phyloP scores from a whole-genome alignment of 768 basidiomycete genomes.

The Filobasidium floriforme region DNA sequence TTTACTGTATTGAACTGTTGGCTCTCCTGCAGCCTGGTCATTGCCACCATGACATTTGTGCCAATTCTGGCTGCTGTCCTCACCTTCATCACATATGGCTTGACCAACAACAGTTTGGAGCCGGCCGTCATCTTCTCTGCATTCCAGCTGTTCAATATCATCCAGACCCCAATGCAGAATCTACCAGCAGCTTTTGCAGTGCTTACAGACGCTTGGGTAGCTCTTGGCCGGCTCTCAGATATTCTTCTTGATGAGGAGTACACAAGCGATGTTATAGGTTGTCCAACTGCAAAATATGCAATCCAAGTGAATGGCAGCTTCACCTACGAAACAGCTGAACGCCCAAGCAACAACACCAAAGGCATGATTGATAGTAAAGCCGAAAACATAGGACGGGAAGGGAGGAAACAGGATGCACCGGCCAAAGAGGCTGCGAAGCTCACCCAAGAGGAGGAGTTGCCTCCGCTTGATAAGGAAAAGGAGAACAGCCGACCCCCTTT shows the following conservation, averaged over 20 bases:
- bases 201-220: constrained; percentile 16
- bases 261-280: too few species aligned
- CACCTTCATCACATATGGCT: constrained; percentile 57
- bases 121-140: constrained; percentile 56
- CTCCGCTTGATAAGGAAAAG: too few species aligned
- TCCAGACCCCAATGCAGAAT: constrained; percentile 32
- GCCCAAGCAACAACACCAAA: too few species aligned
- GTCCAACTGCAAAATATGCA: constrained; percentile 55
- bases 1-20: not conserved
- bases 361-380: too few species aligned
- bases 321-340: too few species aligned
- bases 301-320: too few species aligned
- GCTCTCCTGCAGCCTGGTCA: constrained; percentile 37
- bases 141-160: constrained; percentile 55
- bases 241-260: constrained; percentile 50
- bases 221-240: constrained; percentile 12
- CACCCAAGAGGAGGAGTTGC: not conserved
- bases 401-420: too few species aligned
- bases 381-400: too few species aligned
- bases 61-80: constrained; percentile 53
- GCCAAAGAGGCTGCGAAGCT: too few species aligned
- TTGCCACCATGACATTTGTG: constrained; percentile 51
- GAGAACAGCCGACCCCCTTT: constrained; percentile 39
- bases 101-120: constrained; percentile 55
- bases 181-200: constrained; percentile 31